These are phyloP conservation scores for Lentinula guzmanii DNA, from an alignment of 768 basidiomycete genomes.

Conservation along the genomic window DNA sequence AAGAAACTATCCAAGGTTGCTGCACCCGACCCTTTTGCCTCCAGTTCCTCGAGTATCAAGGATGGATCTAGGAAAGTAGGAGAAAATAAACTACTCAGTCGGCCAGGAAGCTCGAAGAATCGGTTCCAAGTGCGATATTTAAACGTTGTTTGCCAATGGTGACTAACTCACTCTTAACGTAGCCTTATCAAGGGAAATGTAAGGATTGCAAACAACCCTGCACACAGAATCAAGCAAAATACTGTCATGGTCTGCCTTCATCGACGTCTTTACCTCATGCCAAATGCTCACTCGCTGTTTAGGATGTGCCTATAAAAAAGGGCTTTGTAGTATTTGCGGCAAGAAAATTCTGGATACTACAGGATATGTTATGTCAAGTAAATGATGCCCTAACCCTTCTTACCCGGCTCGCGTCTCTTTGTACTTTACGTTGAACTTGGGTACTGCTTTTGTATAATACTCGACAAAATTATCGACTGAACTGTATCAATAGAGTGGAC, in stretches of 20 bases:
- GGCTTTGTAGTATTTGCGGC: conserved; percentile 82
- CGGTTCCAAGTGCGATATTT: conserved; percentile 58
- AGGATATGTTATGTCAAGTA: conserved; percentile 81
- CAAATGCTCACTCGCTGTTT: conserved; percentile 4
- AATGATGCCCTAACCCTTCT: conserved; percentile 32
- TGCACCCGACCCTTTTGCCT: conserved; percentile 81
- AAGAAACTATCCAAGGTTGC: conserved; percentile 91
- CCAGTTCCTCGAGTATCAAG: conserved; percentile 69
- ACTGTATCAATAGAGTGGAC: not conserved
- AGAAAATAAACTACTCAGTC: conserved; percentile 75
- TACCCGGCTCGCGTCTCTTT: not conserved
- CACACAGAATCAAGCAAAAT: conserved; percentile 85
- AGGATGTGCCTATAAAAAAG: conserved; percentile 89
- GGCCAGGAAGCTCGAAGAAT: conserved; percentile 68
- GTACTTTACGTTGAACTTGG: not conserved
- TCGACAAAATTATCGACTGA: not conserved
- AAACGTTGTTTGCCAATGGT: not conserved
- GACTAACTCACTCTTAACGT: not conserved
- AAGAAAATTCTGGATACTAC: conserved; percentile 81
- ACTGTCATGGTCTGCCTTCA: conserved; percentile 71
- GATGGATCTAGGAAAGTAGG: conserved; percentile 76
- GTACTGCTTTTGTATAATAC: not conserved
- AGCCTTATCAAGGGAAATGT: conserved; percentile 86
- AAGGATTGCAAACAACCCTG: conserved; percentile 82
- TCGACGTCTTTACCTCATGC: conserved; percentile 8